phyloP scores from a whole-genome alignment of 495 filamentous ascomycete species.

The Geopyxis carbonaria region DNA sequence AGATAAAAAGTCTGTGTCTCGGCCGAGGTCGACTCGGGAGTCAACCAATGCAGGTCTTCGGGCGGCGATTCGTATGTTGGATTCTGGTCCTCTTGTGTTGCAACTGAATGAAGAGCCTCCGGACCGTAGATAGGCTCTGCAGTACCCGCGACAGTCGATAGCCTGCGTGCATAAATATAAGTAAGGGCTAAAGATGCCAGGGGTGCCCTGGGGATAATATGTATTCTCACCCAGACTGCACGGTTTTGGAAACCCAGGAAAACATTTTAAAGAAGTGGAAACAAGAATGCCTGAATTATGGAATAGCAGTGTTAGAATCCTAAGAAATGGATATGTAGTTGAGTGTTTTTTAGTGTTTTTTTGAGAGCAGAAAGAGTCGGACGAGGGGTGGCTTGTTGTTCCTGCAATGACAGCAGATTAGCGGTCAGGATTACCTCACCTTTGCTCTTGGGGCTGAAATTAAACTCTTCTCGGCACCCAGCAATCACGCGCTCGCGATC shows the following conservation, averaged over 20 bases:
- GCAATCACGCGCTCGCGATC: too few species aligned
- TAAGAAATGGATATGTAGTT: too few species aligned
- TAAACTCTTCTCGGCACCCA: too few species aligned
- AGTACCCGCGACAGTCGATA: constrained; percentile 83
- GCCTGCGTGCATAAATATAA: constrained; percentile 33
- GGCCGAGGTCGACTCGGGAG: constrained; percentile 67
- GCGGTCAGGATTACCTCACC: too few species aligned
- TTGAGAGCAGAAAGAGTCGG: too few species aligned
- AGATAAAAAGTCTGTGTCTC: constrained; percentile 97
- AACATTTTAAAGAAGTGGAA: too few species aligned
- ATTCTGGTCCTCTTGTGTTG: constrained; percentile 56
- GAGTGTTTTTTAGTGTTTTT: too few species aligned
- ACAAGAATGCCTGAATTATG: too few species aligned
- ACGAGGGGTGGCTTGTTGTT: too few species aligned
- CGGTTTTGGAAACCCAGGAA: constrained; percentile 6
- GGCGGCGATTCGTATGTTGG: constrained; percentile 66
- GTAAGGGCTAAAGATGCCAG: background rate
- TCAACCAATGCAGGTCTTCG: constrained; percentile 66
- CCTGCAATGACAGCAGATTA: too few species aligned
- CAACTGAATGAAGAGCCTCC: constrained; percentile 68
- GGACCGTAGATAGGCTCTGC: constrained; percentile 94
- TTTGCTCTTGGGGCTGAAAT: too few species aligned
- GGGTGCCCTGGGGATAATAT: background rate
- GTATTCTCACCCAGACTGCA: constrained; percentile 4
- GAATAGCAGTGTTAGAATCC: too few species aligned